phyloP scores from a whole-genome alignment of 139 green algal species.

The Auxenochlorella pyrenoidosa region DNA sequence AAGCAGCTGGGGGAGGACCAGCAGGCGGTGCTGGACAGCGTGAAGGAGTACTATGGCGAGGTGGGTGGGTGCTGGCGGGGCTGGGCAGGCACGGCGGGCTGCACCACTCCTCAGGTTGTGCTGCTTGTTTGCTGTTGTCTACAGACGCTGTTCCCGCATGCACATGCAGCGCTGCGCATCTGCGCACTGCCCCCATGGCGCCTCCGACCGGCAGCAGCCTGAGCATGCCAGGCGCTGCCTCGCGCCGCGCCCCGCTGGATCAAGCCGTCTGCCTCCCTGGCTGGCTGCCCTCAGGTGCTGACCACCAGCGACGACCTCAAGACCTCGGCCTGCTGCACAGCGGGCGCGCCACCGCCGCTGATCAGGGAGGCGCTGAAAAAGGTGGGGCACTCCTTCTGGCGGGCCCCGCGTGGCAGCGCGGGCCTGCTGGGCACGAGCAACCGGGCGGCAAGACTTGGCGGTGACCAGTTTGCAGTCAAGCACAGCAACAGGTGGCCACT shows the following conservation, averaged over 20 bases:
- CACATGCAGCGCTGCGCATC: too few species aligned
- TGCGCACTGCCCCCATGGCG: too few species aligned
- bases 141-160: not conserved
- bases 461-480: too few species aligned
- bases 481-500: too few species aligned
- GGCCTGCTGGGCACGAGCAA: too few species aligned
- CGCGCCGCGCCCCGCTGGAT: not conserved
- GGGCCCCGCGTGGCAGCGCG: too few species aligned
- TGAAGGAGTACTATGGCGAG: conserved; percentile 91
- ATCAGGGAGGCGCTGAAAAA: conserved; percentile 36
- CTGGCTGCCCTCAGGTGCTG: conserved; percentile 52
- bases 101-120: too few species aligned
- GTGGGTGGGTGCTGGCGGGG: conserved; percentile 41
- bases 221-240: too few species aligned
- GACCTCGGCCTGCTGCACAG: conserved; percentile 89
- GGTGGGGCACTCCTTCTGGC: too few species aligned
- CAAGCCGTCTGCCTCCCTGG: not conserved
- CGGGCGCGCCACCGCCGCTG: conserved; percentile 58
- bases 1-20: conserved; percentile 19
- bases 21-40: conserved; percentile 48
- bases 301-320: conserved; percentile 80
- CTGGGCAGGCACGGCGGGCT: too few species aligned
- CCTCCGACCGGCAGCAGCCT: not conserved
- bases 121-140: too few species aligned
- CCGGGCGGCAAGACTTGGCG: too few species aligned